phyloP scores from a whole-genome alignment of 2,329 filamentous ascomycete genomes.

The Chalaropsis ovoidea region DNA sequence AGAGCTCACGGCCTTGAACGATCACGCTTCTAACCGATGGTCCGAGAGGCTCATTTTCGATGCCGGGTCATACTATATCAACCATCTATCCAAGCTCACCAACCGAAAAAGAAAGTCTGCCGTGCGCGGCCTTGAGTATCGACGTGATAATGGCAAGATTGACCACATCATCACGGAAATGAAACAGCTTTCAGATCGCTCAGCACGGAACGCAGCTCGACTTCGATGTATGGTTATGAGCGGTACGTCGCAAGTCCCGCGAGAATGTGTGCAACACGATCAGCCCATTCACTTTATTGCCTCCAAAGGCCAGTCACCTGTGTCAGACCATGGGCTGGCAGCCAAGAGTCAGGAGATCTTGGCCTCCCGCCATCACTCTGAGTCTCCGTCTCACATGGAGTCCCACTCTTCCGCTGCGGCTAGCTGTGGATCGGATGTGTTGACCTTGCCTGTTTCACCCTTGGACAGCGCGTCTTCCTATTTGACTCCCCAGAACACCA shows the following conservation, averaged over 20 bases:
- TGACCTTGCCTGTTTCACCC: not conserved
- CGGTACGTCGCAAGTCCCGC: conserved; percentile 4
- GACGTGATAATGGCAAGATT: conserved; percentile 1
- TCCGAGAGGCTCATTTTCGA: not conserved
- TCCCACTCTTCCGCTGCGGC: not conserved
- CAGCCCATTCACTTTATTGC: not conserved
- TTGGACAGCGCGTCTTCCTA: not conserved
- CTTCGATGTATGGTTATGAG: not conserved
- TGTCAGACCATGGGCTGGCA: not conserved
- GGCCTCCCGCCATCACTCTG: too few relatives aligned
- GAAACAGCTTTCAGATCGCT: not conserved
- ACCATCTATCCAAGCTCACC: not conserved
- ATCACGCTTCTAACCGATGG: not conserved
- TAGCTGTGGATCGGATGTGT: not conserved
- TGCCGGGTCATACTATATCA: conserved; percentile 1
- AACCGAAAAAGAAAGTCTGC: not conserved
- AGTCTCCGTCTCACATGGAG: not conserved
- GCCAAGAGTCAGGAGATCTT: not conserved
- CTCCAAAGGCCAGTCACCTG: not conserved
- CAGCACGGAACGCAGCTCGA: not conserved
- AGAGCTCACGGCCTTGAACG: conserved; percentile 2
- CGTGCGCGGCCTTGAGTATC: not conserved
- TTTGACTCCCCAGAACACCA: not conserved
- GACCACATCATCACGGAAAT: not conserved
- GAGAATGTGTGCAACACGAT: not conserved